Conservation (phyloP, 1,284 basidiomycete species). For the Puccinia brachypodii region DNA sequence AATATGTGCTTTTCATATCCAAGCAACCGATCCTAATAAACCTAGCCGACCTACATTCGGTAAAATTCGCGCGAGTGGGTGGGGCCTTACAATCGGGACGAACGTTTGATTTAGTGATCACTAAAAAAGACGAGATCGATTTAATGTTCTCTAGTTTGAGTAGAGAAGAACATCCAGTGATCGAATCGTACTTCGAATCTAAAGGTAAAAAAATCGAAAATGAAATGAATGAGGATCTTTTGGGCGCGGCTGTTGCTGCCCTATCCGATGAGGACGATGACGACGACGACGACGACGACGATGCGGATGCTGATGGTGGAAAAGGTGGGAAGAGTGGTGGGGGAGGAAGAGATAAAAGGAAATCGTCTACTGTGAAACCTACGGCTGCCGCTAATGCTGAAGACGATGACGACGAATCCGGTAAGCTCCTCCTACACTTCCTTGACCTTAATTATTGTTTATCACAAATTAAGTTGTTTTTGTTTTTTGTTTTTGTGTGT, state of each 20-base stretch:
- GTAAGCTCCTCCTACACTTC: conserved; percentile 24
- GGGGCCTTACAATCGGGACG: conserved; percentile 81
- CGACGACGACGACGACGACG: conserved; percentile 67
- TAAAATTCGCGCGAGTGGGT: conserved; percentile 93
- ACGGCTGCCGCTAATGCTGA: conserved; percentile 37
- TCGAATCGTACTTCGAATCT: conserved; percentile 78
- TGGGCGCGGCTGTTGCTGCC: conserved; percentile 69
- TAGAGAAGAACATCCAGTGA: conserved; percentile 89
- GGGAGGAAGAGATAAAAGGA: conserved; percentile 56
- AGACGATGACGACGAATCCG: conserved; percentile 51
- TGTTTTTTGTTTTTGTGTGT: neutral
- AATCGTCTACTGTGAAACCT: conserved; percentile 48
- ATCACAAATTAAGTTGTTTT: neutral
- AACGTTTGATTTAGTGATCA: conserved; percentile 92
- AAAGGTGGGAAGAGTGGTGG: conserved; percentile 61
- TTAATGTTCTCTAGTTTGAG: conserved; percentile 79
- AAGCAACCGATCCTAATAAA: conserved; percentile 92
- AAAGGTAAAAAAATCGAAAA: conserved; percentile 95
- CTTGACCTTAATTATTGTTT: neutral
- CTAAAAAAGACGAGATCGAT: conserved; percentile 76
- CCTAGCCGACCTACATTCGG: conserved; percentile 84
- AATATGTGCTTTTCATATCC: conserved; percentile 96
- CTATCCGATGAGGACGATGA: conserved; percentile 75
- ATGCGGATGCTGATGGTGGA: conserved; percentile 66
- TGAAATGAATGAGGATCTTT: conserved; percentile 81